Evolutionary conservation across 108 stramenopile genomes (phyloP), one percentile per base, ranked within the genome.

Genomic region (Epipyxis sp.): DNA sequence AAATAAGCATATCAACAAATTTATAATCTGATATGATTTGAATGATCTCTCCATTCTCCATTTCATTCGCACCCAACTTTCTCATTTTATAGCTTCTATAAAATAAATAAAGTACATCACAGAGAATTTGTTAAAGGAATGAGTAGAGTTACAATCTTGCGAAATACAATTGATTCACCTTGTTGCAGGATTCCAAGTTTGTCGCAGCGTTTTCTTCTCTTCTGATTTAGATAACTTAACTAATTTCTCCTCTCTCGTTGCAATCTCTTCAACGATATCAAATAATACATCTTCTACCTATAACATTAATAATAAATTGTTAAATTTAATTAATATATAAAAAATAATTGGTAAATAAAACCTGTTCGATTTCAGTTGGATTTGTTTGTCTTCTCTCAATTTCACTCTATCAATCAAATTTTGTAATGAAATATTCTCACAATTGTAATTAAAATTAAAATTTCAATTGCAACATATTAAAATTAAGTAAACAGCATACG

Each of bases 231-330:
- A 20, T 50, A 50, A 50, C 46, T 50, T 6, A 20, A 50, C 20
- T 50, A 6, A 13, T 20, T 50, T 13, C 13, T 50, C 46, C 20
- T 50, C 46, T 50, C 20, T 50, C 46, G 46, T 50, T 50, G 46
- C 20, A 20, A 6, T 50, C 20, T 20, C 46, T 32, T 65, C 61
- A 10, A 65, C 25, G 34, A 65, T 6, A 65, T 65, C 61, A 32
- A 65, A 65, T 10, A 65, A 32, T 6, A 65, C 61, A 65, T 65
- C 61, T 65, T 65, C 61, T 25, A 65, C 61, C n/a, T n/a, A n/a
- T n/a, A n/a, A n/a, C n/a, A n/a, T n/a, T n/a, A n/a, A n/a, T n/a
- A n/a, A n/a, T n/a, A n/a, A n/a, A n/a, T n/a, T n/a, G n/a, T n/a
- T n/a, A n/a, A n/a, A n/a, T n/a, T n/a, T n/a, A n/a, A n/a, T n/a